A percentile compares a stretch with the other conserved stretches of the same genome.
These are phyloP conservation scores for Verruconis gallopava DNA, from an alignment of 2,329 filamentous ascomycete genomes.

Conservation along the genomic window DNA sequence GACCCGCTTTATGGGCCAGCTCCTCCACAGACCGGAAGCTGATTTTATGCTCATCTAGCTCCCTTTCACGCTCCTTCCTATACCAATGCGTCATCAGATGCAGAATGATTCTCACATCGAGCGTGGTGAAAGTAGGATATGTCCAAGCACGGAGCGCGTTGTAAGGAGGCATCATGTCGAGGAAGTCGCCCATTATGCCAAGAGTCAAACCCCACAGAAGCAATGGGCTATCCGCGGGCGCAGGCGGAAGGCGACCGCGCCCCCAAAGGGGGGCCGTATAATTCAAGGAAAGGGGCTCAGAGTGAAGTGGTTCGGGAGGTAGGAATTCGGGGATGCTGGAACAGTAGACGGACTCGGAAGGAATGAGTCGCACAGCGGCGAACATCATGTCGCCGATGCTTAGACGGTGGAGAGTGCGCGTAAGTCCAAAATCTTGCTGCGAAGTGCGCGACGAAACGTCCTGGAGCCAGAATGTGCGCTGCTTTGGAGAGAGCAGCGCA, in stretches of 20 bases:
- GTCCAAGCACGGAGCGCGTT: conserved; percentile 50
- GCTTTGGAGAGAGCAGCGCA: conserved; percentile 44
- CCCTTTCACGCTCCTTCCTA: conserved; percentile 20
- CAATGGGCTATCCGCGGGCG: conserved; percentile 33
- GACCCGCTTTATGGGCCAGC: conserved; percentile 26
- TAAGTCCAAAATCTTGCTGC: conserved; percentile 40
- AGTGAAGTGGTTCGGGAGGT: conserved; percentile 14
- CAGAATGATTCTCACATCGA: conserved; percentile 46
- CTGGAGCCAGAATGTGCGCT: conserved; percentile 46
- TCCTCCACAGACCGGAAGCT: conserved; percentile 18
- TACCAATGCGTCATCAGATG: conserved; percentile 27
- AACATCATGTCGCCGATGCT: conserved; percentile 56
- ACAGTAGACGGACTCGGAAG: conserved; percentile 42
- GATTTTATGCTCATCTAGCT: conserved; percentile 15
- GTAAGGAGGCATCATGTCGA: conserved; percentile 53
- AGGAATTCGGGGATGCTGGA: conserved; percentile 40
- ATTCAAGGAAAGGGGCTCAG: conserved; percentile 11
- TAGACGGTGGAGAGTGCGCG: conserved; percentile 41
- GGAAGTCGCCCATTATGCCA: conserved; percentile 53
- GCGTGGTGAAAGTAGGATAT: conserved; percentile 54
- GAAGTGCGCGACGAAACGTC: conserved; percentile 51
- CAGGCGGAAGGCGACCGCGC: conserved; percentile 18
- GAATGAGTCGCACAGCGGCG: conserved; percentile 48
- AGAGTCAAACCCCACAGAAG: conserved; percentile 57
- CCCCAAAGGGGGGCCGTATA: conserved; percentile 13